These are phyloP conservation scores for Akanthomyces dipterigenus DNA, from an alignment of 2,329 filamentous ascomycete genomes.

Conservation along the genomic window DNA sequence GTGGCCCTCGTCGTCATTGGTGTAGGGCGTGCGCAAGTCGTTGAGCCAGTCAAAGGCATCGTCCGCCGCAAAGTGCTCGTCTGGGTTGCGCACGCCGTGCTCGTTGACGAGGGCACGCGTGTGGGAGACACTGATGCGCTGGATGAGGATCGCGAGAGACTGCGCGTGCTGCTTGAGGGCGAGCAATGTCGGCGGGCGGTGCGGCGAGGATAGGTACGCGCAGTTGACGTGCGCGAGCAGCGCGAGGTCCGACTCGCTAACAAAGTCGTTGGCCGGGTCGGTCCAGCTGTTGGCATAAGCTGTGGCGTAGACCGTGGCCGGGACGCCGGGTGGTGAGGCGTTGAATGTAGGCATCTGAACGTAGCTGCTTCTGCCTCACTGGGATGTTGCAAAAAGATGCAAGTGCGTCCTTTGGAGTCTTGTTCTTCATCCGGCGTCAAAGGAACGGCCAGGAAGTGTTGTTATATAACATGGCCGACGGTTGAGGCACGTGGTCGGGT, in stretches of 20 bases:
- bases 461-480: neutral
- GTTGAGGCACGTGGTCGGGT: neutral
- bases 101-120: constrained; percentile 15
- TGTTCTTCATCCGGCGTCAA: neutral
- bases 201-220: constrained; percentile 49
- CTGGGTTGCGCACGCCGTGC: constrained; percentile 10
- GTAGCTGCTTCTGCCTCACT: neutral
- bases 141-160: constrained; percentile 47
- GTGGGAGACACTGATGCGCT: constrained; percentile 35
- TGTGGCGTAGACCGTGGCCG: constrained; percentile 22
- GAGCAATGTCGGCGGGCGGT: constrained; percentile 45
- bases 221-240: constrained; percentile 45
- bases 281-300: constrained; percentile 22
- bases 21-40: constrained; percentile 42
- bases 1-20: constrained; percentile 40
- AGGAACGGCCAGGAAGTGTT: neutral
- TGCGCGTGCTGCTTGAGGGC: constrained; percentile 55
- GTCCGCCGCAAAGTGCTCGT: constrained; percentile 27
- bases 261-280: constrained; percentile 18
- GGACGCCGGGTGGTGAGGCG: constrained; percentile 14
- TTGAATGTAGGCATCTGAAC: neutral
- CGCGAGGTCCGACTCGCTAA: constrained; percentile 17
- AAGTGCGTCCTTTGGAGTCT: neutral
- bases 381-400: neutral
- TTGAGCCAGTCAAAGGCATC: constrained; percentile 53